Evolutionary conservation across 306 rosid genomes (phyloP).

Genomic region (Casuarina cunninghamiana): DNA sequence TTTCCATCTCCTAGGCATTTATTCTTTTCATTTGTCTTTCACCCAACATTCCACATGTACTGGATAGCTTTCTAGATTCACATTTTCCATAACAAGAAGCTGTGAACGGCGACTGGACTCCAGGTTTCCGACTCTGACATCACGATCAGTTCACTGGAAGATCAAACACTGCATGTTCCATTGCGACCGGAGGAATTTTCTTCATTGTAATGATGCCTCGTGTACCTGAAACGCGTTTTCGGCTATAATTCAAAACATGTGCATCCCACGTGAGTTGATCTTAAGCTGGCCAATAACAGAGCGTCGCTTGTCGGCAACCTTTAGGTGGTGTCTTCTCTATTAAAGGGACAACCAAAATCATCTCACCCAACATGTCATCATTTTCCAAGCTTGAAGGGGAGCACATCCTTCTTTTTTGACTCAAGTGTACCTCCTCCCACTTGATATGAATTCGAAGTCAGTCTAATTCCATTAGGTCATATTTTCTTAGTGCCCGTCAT

Average conservation of each 20-base stretch:
- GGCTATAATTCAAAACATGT: conserved; percentile 38
- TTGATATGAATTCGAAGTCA: conserved; percentile 18
- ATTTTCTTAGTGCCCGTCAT: background rate
- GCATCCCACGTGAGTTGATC: conserved; percentile 50
- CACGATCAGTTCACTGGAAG: background rate
- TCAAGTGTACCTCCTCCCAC: conserved; percentile 18
- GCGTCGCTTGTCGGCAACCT: conserved; percentile 51
- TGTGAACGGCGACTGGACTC: too few relatives aligned
- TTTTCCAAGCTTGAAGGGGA: conserved; percentile 36
- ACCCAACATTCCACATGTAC: too few relatives aligned
- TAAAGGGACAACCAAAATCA: conserved; percentile 4
- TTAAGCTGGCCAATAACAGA: conserved; percentile 25
- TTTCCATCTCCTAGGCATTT: too few relatives aligned
- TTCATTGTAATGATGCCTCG: conserved; percentile 21
- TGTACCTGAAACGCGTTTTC: conserved; percentile 44
- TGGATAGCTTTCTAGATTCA: too few relatives aligned
- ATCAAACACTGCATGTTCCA: conserved; percentile 7
- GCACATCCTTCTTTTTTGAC: conserved; percentile 45
- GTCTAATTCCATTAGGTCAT: conserved; percentile 1
- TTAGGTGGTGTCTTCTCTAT: conserved; percentile 11
- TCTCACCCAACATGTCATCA: conserved; percentile 43
- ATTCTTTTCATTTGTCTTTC: too few relatives aligned
- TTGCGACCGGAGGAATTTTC: background rate
- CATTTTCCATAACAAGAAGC: too few relatives aligned
- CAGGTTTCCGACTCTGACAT: too few relatives aligned